Evolutionary conservation across 1,284 basidiomycete genomes (phyloP), one percentile per base, ranked within the genome.

Genomic region (Ceratobasidium sp.): DNA sequence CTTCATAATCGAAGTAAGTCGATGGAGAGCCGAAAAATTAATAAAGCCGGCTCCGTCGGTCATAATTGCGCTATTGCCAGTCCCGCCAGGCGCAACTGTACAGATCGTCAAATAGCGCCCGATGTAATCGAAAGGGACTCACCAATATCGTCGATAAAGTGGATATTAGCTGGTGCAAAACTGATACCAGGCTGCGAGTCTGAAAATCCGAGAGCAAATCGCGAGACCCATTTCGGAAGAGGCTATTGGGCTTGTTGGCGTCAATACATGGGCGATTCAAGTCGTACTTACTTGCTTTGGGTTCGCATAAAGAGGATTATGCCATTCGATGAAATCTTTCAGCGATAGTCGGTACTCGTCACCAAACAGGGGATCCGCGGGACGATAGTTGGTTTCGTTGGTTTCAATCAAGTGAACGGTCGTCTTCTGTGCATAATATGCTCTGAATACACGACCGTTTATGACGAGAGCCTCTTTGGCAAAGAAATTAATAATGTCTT

Each of bases 31-130:
- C 2, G 79, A 46, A 6, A 40, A 44, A 23, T 78, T 80, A 33
- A 80, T 80, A 15, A n/a, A 70, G n/a, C 79, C 77, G 17, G 77
- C 75, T 0, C 79, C 79, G 46, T 80, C 79, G 28, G 78, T 80
- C 79, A 80, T 80, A 15, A 78, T 71, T 10, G 78, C 67, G 28
- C 62, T 76, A 20, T 66, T 76, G 15, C 50, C 66, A 15, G 66
- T 38, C 26, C 50, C 28, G 1, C 71, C 65, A 4, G 77, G 46
- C 10, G 57, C 76, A 50, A 54, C 61, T 67, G 56, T 7, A 62
- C 50, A 5, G 46, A 40, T 33, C 33, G 68, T 65, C 28, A 57
- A 46, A 1, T 44, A 50, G 3, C 1, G 59, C 0, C 17, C 48
- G n/a, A 26, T 40, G 20, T 56, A 42, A 26, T 10, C 48, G 7